These are phyloP conservation scores for Coprinopsis cinerea DNA, from an alignment of 768 basidiomycete species.

Conservation along the genomic window DNA sequence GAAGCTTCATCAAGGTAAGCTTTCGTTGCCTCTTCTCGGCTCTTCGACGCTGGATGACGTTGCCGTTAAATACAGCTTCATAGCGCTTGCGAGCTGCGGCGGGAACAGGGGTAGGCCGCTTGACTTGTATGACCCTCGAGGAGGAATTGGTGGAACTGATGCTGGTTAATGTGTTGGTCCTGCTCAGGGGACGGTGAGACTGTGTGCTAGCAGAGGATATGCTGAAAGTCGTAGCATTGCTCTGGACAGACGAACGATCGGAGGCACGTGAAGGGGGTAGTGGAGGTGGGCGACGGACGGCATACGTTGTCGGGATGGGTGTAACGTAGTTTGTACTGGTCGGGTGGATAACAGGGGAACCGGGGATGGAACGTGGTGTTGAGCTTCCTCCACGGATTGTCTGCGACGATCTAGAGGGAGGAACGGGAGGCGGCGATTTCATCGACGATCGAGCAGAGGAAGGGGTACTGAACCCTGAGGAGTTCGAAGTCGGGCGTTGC, in stretches of 20 bases:
- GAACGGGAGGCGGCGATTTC: slow-evolving; percentile 26
- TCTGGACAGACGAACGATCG: slow-evolving; percentile 60
- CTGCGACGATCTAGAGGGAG: slow-evolving; percentile 17
- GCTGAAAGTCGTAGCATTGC: slow-evolving; percentile 36
- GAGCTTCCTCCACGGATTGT: slow-evolving; percentile 6
- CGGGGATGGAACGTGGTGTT: slow-evolving; percentile 23
- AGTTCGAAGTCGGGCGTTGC: slow-evolving; percentile 33
- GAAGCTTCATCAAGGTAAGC: slow-evolving; percentile 17
- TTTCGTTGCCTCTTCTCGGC: slow-evolving; percentile 29
- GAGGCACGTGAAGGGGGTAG: slow-evolving; percentile 45
- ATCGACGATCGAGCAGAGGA: slow-evolving; percentile 2
- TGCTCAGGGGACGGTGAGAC: slow-evolving; percentile 10
- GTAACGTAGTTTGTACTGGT: slow-evolving; percentile 29
- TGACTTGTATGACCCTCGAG: slow-evolving; percentile 20
- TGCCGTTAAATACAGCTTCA: slow-evolving; percentile 59
- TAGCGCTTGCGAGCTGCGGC: slow-evolving; percentile 59
- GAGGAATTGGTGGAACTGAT: slow-evolving; percentile 13
- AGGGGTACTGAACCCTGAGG: slow-evolving; percentile 19
- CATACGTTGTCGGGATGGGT: slow-evolving; percentile 25
- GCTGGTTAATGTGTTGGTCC: slow-evolving; percentile 12
- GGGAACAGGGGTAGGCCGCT: slow-evolving; percentile 65
- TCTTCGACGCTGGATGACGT: slow-evolving; percentile 44
- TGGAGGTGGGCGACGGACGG: slow-evolving; percentile 37
- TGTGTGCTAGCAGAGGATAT: slow-evolving; percentile 29
- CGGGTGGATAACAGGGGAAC: slow-evolving; percentile 26